phyloP scores from a whole-genome alignment of 345 rosid species.

The Mercurialis annua region DNA sequence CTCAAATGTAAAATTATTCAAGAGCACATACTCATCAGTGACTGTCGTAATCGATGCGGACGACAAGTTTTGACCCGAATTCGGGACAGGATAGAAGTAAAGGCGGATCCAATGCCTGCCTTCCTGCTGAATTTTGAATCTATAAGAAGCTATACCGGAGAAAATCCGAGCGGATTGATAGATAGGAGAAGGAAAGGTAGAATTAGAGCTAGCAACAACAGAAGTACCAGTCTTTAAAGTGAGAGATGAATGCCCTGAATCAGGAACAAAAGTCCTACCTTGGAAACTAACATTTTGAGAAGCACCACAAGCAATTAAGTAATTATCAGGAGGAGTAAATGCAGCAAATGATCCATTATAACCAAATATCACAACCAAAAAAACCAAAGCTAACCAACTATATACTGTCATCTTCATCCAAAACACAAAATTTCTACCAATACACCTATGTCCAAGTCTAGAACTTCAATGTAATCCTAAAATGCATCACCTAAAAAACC shows the following conservation, averaged over 20 bases:
- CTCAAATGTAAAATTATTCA: slow-evolving; percentile 78
- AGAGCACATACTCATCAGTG: slow-evolving; percentile 77
- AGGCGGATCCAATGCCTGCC: slow-evolving; percentile 99
- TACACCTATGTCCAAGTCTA: neutral
- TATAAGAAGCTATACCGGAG: slow-evolving; percentile 61
- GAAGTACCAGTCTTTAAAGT: slow-evolving; percentile 52
- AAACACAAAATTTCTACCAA: slow-evolving; percentile 17
- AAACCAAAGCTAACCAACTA: slow-evolving; percentile 28
- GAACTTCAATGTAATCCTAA: neutral
- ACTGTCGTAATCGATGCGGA: slow-evolving; percentile 61
- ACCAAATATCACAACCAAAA: slow-evolving; percentile 40
- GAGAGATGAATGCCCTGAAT: slow-evolving; percentile 54
- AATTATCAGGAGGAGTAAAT: slow-evolving; percentile 67
- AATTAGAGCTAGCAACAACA: slow-evolving; percentile 40
- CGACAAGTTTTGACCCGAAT: slow-evolving; percentile 47
- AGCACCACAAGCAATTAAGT: slow-evolving; percentile 85
- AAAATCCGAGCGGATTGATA: slow-evolving; percentile 84
- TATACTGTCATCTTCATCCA: slow-evolving; percentile 46
- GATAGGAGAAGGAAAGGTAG: slow-evolving; percentile 50
- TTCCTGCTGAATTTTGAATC: slow-evolving; percentile 52
- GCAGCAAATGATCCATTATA: slow-evolving; percentile 38
- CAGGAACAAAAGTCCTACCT: slow-evolving; percentile 81
- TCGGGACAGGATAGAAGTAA: slow-evolving; percentile 67
- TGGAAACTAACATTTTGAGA: slow-evolving; percentile 58
- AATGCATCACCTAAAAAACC: slow-evolving; percentile 7